Conservation (phyloP, 441 rosid species). For the Biscutella laevigata region DNA sequence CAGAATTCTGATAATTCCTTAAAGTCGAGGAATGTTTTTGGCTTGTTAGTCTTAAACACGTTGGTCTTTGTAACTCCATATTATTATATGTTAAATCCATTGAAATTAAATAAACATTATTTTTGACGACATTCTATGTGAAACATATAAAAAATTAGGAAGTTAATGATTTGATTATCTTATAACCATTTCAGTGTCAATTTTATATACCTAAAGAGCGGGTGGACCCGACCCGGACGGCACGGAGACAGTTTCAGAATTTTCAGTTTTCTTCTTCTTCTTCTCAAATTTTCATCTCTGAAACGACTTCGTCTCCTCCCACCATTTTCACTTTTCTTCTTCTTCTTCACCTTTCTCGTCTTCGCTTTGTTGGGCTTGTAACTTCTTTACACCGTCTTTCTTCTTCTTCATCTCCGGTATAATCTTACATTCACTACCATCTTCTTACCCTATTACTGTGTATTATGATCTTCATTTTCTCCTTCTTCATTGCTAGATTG, state of each 20-base stretch:
- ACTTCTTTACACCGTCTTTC: background rate
- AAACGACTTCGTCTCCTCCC: constrained; percentile 24
- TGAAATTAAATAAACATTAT: no score
- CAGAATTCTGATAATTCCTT: background rate
- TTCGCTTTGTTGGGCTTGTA: background rate
- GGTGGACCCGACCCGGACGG: constrained; percentile 27
- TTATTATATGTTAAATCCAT: no score
- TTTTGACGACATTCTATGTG: background rate
- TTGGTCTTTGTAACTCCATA: no score
- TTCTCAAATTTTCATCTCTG: background rate
- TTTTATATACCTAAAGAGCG: no score
- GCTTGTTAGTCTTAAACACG: no score
- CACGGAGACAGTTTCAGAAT: constrained; percentile 30
- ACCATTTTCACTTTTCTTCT: constrained; percentile 3
- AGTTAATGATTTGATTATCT: background rate
- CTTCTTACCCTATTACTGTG: background rate
- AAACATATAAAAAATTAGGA: background rate
- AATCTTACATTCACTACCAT: background rate
- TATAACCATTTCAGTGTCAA: background rate
- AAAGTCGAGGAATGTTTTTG: no score
- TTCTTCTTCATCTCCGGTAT: constrained; percentile 9
- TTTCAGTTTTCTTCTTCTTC: constrained; percentile 16
- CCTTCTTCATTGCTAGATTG: background rate
- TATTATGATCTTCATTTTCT: background rate
- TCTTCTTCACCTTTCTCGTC: constrained; percentile 12